Percentiles rank a stretch among this genome's conserved stretches.
Conservation (phyloP, 2,329 filamentous ascomycete genomes). For the Chaetomium sp. region DNA sequence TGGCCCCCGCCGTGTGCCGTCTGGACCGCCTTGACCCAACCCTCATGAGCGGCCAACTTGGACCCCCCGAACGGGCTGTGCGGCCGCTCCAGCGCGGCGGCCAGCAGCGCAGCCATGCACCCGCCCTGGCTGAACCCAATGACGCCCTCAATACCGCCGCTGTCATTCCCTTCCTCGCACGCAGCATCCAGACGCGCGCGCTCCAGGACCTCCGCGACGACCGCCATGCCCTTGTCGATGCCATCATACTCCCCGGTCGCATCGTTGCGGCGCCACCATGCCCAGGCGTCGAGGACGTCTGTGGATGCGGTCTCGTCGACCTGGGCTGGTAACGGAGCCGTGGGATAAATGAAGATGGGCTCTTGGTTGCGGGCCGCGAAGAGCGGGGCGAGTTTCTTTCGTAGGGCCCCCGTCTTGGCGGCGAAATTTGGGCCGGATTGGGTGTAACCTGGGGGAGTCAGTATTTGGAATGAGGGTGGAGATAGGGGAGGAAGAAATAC, state of each 20-base stretch:
- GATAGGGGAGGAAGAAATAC: slow-evolving; percentile 30
- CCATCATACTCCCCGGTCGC: slow-evolving; percentile 58
- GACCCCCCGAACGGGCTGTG: not conserved
- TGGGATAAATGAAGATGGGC: slow-evolving; percentile 59
- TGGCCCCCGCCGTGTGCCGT: slow-evolving; percentile 40
- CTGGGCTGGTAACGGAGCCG: slow-evolving; percentile 56
- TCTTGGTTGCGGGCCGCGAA: slow-evolving; percentile 54
- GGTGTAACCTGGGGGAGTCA: slow-evolving; percentile 60
- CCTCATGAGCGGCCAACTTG: slow-evolving; percentile 16
- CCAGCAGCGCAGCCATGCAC: slow-evolving; percentile 64
- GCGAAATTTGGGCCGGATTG: slow-evolving; percentile 83
- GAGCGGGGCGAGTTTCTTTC: slow-evolving; percentile 71
- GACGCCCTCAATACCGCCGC: slow-evolving; percentile 53
- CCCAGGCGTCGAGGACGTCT: slow-evolving; percentile 59
- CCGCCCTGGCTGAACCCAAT: slow-evolving; percentile 80
- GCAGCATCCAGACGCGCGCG: not conserved
- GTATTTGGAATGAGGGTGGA: not conserved
- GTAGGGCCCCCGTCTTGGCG: slow-evolving; percentile 79
- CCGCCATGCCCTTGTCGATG: slow-evolving; percentile 60
- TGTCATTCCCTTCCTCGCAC: not conserved
- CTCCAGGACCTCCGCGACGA: slow-evolving; percentile 54
- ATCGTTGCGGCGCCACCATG: slow-evolving; percentile 73
- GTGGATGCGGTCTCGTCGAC: slow-evolving; percentile 46
- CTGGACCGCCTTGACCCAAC: slow-evolving; percentile 42
- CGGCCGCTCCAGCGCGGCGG: slow-evolving; percentile 60